These are phyloP conservation scores for Penicillium fuscoglaucum DNA, from an alignment of 2,329 filamentous ascomycete species.

Conservation along the genomic window DNA sequence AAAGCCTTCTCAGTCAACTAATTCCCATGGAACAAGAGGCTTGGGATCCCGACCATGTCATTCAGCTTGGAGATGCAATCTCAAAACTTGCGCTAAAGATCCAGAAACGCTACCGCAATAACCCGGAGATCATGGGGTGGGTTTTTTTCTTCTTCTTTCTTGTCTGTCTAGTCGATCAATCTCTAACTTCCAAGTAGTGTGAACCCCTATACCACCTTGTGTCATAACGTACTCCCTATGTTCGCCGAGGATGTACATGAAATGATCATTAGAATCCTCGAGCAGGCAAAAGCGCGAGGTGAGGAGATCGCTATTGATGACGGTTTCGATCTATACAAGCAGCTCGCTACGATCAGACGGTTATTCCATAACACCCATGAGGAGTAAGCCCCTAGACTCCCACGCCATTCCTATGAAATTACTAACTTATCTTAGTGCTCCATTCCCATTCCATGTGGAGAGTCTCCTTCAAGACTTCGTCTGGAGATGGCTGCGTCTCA, in stretches of 20 bases:
- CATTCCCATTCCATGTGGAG: slow-evolving; percentile 87
- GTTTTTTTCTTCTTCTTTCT: slow-evolving; percentile 47
- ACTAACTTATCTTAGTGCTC: slow-evolving; percentile 43
- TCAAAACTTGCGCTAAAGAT: slow-evolving; percentile 84
- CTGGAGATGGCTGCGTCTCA: slow-evolving; percentile 87
- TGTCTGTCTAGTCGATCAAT: slow-evolving; percentile 34
- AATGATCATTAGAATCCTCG: slow-evolving; percentile 77
- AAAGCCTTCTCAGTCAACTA: slow-evolving; percentile 72
- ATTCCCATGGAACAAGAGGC: slow-evolving; percentile 77
- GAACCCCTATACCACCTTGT: slow-evolving; percentile 67
- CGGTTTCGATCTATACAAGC: slow-evolving; percentile 89
- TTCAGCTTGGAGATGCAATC: slow-evolving; percentile 82
- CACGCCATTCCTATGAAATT: background rate
- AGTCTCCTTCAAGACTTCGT: slow-evolving; percentile 85
- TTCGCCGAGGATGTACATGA: slow-evolving; percentile 88
- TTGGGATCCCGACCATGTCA: slow-evolving; percentile 90
- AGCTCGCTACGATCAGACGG: slow-evolving; percentile 78
- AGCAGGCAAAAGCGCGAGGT: slow-evolving; percentile 66
- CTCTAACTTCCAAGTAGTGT: slow-evolving; percentile 42
- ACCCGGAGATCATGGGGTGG: slow-evolving; percentile 79
- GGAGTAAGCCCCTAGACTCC: slow-evolving; percentile 39
- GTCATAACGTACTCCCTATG: slow-evolving; percentile 80
- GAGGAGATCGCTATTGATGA: slow-evolving; percentile 84
- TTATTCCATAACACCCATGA: slow-evolving; percentile 78
- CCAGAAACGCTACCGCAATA: slow-evolving; percentile 86